phyloP scores from a whole-genome alignment of 768 basidiomycete species.

The Lyophyllum decastes region DNA sequence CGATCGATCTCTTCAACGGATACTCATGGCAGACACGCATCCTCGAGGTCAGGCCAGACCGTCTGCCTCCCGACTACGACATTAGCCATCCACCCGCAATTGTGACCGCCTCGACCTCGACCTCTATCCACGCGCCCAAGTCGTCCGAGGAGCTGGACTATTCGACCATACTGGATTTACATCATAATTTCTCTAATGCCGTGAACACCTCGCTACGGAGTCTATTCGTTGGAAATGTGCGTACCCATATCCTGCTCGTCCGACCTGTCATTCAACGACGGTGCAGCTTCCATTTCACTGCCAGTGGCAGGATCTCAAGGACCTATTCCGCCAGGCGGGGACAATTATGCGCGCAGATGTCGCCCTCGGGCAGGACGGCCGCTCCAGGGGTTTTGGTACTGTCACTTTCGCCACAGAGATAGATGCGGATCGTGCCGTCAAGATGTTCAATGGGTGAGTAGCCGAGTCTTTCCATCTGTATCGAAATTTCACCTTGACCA shows the following conservation, averaged over 20 bases:
- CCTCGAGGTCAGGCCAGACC: constrained; percentile 89
- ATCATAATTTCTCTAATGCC: constrained; percentile 25
- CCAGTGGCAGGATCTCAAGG: constrained; percentile 98
- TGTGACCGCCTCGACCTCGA: constrained; percentile 3
- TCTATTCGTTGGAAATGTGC: constrained; percentile 88
- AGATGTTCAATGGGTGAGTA: constrained; percentile 88
- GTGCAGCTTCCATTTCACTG: constrained; percentile 85
- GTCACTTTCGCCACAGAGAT: constrained; percentile 82
- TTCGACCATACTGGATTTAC: constrained; percentile 25
- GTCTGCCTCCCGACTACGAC: constrained; percentile 68
- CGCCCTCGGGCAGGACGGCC: constrained; percentile 82
- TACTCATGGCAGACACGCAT: constrained; percentile 95
- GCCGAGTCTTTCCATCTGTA: constrained; percentile 5
- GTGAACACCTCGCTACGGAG: constrained; percentile 44
- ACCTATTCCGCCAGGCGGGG: constrained; percentile 90
- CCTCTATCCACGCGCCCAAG: neutral
- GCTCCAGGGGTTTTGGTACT: constrained; percentile 91
- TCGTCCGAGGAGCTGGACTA: constrained; percentile 16
- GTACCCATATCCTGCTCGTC: constrained; percentile 28
- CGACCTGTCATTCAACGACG: constrained; percentile 13
- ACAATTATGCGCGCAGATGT: constrained; percentile 91
- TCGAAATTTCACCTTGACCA: neutral
- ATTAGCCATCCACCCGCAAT: constrained; percentile 25
- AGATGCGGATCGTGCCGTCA: constrained; percentile 83
- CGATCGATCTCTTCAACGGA: constrained; percentile 95